These are phyloP conservation scores for Chaetomiaceae sp. DNA, from an alignment of 2,329 filamentous ascomycete genomes.

Conservation along the genomic window DNA sequence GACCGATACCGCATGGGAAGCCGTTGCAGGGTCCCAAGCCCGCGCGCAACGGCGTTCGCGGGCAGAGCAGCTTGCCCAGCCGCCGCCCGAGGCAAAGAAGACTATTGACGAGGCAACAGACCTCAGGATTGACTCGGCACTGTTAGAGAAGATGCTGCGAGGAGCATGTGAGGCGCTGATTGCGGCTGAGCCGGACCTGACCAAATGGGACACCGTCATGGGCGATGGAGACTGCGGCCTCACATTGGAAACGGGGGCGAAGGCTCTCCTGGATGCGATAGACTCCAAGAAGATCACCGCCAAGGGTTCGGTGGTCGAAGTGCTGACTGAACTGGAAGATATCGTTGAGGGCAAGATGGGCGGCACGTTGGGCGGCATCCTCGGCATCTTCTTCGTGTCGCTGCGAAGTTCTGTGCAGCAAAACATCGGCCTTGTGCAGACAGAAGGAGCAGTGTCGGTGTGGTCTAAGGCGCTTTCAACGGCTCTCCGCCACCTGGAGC, in stretches of 20 bases:
- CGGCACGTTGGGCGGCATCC: conserved; percentile 47
- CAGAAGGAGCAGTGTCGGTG: conserved; percentile 35
- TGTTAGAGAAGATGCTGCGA: conserved; percentile 53
- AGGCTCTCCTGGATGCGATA: conserved; percentile 44
- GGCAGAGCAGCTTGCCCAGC: conserved; percentile 42
- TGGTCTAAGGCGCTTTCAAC: conserved; percentile 42
- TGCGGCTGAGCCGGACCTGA: conserved; percentile 57
- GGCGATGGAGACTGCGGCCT: conserved; percentile 65
- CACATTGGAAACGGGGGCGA: conserved; percentile 52
- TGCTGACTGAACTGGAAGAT: conserved; percentile 48
- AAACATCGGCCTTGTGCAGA: conserved; percentile 24
- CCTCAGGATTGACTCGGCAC: conserved; percentile 47
- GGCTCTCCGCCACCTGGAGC: conserved; percentile 44
- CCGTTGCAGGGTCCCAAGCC: conserved; percentile 45
- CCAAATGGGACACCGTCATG: conserved; percentile 59
- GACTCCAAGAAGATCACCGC: conserved; percentile 35
- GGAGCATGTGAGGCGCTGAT: conserved; percentile 50
- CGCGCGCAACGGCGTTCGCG: conserved; percentile 36
- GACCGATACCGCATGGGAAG: conserved; percentile 55
- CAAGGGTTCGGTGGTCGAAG: conserved; percentile 43
- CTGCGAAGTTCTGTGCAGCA: conserved; percentile 38
- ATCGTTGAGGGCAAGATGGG: conserved; percentile 55
- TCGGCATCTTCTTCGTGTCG: conserved; percentile 53
- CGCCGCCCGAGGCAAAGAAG: conserved; percentile 34
- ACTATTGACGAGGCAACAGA: conserved; percentile 38